Evolutionary conservation across 768 basidiomycete genomes (phyloP).

Genomic region (Nidula microcarpa): DNA sequence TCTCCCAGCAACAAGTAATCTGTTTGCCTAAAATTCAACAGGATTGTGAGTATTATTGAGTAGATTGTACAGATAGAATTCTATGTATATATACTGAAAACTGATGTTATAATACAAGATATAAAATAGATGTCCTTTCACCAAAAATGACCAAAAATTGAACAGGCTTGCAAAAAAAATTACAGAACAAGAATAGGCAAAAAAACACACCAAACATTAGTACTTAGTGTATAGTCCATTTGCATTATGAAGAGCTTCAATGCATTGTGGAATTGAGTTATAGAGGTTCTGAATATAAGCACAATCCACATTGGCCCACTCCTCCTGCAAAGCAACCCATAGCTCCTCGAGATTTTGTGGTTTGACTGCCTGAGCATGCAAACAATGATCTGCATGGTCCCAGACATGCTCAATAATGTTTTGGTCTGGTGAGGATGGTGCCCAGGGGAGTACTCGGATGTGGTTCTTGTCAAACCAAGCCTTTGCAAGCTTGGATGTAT

Average conservation of each 20-base stretch:
- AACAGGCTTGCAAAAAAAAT: no score
- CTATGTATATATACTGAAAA: no score
- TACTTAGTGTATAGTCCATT: slow-evolving; percentile 21
- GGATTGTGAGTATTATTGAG: no score
- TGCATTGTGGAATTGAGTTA: slow-evolving; percentile 9
- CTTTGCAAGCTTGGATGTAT: slow-evolving; percentile 19
- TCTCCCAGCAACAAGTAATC: no score
- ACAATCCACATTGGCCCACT: slow-evolving; percentile 17
- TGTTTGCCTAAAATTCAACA: no score
- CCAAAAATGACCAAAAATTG: no score
- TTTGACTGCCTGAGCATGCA: background rate
- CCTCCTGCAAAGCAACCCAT: slow-evolving; percentile 19
- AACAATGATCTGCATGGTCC: slow-evolving; percentile 10
- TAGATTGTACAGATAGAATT: no score
- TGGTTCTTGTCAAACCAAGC: slow-evolving; percentile 21
- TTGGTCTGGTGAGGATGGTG: slow-evolving; percentile 24
- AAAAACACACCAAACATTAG: slow-evolving; percentile 3
- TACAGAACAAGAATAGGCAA: no score
- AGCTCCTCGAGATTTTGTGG: slow-evolving; percentile 10
- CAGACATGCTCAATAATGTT: slow-evolving; percentile 29
- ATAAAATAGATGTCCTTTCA: no score
- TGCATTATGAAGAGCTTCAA: slow-evolving; percentile 13
- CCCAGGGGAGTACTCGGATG: slow-evolving; percentile 21
- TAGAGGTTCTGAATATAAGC: slow-evolving; percentile 9
- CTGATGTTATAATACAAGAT: no score